These are phyloP conservation scores for Corchorus capsularis DNA, from an alignment of 345 rosid genomes.

Conservation along the genomic window DNA sequence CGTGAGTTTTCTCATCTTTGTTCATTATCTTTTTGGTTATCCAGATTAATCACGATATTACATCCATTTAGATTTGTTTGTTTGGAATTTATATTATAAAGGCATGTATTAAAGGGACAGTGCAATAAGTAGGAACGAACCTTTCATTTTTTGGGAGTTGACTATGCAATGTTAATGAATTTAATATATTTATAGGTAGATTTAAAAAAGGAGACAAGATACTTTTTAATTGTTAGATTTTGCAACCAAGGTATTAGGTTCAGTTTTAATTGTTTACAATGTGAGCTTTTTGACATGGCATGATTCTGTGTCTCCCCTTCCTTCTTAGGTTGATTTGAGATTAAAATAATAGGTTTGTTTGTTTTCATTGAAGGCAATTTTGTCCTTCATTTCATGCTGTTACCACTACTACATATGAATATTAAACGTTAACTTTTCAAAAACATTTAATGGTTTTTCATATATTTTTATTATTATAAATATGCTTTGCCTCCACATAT, in stretches of 20 bases:
- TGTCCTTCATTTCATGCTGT: neutral
- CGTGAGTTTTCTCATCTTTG: too few relatives aligned
- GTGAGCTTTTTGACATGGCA: slow-evolving; percentile 3
- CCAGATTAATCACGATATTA: neutral
- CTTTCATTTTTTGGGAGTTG: neutral
- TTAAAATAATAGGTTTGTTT: too few relatives aligned
- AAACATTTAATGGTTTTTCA: too few relatives aligned
- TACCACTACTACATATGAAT: neutral
- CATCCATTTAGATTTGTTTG: too few relatives aligned
- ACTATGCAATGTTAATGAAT: neutral
- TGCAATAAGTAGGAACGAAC: neutral
- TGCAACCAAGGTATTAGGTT: neutral
- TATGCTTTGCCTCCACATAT: too few relatives aligned
- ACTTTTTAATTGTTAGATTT: too few relatives aligned
- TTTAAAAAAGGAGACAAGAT: too few relatives aligned
- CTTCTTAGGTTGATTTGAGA: too few relatives aligned
- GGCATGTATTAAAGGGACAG: too few relatives aligned
- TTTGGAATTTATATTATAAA: too few relatives aligned
- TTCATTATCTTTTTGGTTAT: neutral
- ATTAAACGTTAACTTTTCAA: too few relatives aligned
- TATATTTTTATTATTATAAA: too few relatives aligned
- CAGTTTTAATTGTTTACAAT: neutral
- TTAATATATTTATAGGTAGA: neutral
- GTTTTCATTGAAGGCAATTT: neutral
- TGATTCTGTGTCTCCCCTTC: neutral